Evolutionary conservation across 2,329 filamentous ascomycete genomes (phyloP).

Genomic region (Fusarium phyllophilum): DNA sequence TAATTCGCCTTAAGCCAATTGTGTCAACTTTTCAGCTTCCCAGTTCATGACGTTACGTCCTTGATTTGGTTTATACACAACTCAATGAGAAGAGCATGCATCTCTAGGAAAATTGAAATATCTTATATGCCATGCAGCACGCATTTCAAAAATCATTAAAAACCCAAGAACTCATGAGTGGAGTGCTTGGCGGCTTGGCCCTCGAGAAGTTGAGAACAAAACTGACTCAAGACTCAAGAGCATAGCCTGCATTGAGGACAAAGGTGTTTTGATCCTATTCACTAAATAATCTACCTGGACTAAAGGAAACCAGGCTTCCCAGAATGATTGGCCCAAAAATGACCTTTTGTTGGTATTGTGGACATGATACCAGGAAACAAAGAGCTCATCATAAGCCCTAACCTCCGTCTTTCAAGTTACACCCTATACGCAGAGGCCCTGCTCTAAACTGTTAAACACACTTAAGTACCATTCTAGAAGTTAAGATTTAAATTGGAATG

Average conservation of each 20-base stretch:
- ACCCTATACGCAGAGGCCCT: rapidly evolving
- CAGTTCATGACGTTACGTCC: rapidly evolving
- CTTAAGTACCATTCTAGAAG: rapidly evolving
- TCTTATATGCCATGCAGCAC: rapidly evolving
- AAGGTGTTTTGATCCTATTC: not conserved
- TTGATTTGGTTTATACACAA: not conserved
- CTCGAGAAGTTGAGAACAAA: not conserved
- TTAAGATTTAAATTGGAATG: rapidly evolving
- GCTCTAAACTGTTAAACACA: rapidly evolving
- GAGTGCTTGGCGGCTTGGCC: not conserved
- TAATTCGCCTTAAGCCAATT: rapidly evolving
- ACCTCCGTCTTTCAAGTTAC: rapidly evolving
- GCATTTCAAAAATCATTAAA: rapidly evolving
- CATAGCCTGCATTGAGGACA: not conserved
- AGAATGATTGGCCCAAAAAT: not conserved
- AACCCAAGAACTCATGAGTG: not conserved
- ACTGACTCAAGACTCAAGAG: not conserved
- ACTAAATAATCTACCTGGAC: rapidly evolving
- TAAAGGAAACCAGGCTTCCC: rapidly evolving
- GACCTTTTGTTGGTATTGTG: not conserved
- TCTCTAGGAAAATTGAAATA: rapidly evolving
- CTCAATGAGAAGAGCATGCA: rapidly evolving
- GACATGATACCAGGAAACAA: not conserved
- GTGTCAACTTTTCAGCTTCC: not conserved
- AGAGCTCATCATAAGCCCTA: not conserved